Percentiles rank a stretch among this genome's conserved stretches.
Conservation (phyloP, 352 stramenopile species). For the Phytophthora boehmeriae region DNA sequence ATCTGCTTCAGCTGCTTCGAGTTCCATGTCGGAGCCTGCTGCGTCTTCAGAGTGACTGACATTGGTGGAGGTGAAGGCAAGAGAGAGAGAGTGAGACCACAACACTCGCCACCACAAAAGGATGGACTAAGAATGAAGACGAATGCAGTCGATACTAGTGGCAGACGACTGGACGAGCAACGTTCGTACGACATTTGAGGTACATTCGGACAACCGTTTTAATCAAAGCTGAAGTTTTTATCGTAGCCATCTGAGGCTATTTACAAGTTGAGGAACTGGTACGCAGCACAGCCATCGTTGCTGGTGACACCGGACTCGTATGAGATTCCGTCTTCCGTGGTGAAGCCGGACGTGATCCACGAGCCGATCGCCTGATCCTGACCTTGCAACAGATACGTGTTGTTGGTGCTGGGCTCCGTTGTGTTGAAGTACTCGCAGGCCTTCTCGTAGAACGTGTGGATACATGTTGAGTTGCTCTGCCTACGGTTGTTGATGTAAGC, state of each 20-base stretch:
- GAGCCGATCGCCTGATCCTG: slow-evolving; percentile 51
- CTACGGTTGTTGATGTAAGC: slow-evolving; percentile 55
- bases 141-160: too few species aligned
- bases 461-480: slow-evolving; percentile 38
- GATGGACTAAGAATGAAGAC: too few species aligned
- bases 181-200: not conserved
- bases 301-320: slow-evolving; percentile 41
- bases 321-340: slow-evolving; percentile 41
- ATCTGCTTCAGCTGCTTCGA: slow-evolving; percentile 70
- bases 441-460: slow-evolving; percentile 51
- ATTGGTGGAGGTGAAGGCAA: not conserved
- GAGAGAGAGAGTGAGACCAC: not conserved
- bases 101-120: too few species aligned
- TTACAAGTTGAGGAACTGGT: slow-evolving; percentile 30
- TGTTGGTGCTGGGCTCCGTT: slow-evolving; percentile 33
- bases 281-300: slow-evolving; percentile 31
- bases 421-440: slow-evolving; percentile 40
- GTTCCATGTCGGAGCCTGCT: slow-evolving; percentile 34
- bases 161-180: too few species aligned
- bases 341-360: slow-evolving; percentile 51
- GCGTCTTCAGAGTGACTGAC: not conserved
- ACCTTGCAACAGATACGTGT: slow-evolving; percentile 51
- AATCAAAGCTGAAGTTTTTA: not conserved
- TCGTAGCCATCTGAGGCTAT: not conserved
- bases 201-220: not conserved